phyloP scores from a whole-genome alignment of 345 rosid species.

The Lepidium didymum region DNA sequence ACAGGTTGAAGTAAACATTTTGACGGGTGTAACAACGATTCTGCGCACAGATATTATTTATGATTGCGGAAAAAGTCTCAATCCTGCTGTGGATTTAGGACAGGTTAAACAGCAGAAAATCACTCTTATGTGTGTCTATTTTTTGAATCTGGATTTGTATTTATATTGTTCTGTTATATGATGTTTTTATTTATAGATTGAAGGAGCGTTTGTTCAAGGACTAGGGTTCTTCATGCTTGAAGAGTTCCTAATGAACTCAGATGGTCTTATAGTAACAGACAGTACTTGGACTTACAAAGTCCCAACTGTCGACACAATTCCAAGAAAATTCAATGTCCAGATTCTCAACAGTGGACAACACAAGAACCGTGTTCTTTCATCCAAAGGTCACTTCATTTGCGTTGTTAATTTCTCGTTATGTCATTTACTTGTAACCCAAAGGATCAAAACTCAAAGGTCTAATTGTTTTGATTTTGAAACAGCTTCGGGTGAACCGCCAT shows the following conservation, averaged over 20 bases:
- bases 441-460: background rate
- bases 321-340: conserved; percentile 75
- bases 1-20: conserved; percentile 84
- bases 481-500: conserved; percentile 97
- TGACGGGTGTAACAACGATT: conserved; percentile 70
- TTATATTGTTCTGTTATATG: background rate
- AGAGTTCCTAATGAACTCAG: conserved; percentile 69
- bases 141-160: background rate
- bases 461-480: conserved; percentile 27
- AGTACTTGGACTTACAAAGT: conserved; percentile 96
- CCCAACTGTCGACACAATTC: conserved; percentile 85
- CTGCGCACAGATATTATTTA: conserved; percentile 74
- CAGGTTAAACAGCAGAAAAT: conserved; percentile 44
- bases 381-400: conserved; percentile 54
- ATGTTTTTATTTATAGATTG: conserved; percentile 47
- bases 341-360: conserved; percentile 76
- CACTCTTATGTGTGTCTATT: background rate
- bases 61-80: conserved; percentile 94
- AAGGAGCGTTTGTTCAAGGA: conserved; percentile 97
- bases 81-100: conserved; percentile 96
- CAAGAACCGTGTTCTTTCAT: conserved; percentile 70
- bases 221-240: conserved; percentile 92
- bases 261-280: conserved; percentile 60
- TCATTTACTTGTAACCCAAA: background rate
- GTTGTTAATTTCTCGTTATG: background rate